These are phyloP conservation scores for Podospora pseudopauciseta DNA, from an alignment of 495 filamentous ascomycete genomes.

Conservation along the genomic window DNA sequence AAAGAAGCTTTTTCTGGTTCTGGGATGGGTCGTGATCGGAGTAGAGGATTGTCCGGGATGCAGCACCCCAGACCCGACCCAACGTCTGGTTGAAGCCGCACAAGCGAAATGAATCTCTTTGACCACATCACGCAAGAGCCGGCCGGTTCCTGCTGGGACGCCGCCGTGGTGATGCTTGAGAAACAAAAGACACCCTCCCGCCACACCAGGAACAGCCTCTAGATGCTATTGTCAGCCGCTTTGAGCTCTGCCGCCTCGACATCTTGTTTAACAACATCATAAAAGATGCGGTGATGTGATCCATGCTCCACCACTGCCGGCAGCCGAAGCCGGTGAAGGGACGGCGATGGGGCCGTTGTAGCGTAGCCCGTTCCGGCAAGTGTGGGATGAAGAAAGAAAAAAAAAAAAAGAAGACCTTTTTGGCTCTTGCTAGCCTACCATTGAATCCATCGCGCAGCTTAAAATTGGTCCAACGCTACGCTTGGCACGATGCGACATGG, in stretches of 20 bases:
- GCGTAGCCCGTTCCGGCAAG: not conserved
- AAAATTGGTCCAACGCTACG: not conserved
- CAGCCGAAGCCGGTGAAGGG: not conserved
- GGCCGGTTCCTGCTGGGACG: not conserved
- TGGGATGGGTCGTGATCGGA: not conserved
- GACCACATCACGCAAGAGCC: constrained; percentile 1
- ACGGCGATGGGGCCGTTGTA: not conserved
- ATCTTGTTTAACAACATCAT: not conserved
- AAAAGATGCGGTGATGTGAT: not conserved
- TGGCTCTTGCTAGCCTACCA: not conserved
- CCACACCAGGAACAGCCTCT: not conserved
- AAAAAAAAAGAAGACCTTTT: not conserved
- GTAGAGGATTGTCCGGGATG: not conserved
- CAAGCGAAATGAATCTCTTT: constrained; percentile 4
- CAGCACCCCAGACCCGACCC: not conserved
- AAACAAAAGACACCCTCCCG: not conserved
- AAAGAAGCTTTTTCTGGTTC: not conserved
- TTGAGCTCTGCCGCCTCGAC: not conserved
- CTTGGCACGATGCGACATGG: not conserved
- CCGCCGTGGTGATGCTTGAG: not conserved
- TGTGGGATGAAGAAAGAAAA: not conserved
- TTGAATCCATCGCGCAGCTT: not conserved
- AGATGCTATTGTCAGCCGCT: not conserved
- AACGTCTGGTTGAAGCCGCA: not conserved
- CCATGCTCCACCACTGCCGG: not conserved